These are phyloP conservation scores for Gossypium raimondii DNA, from an alignment of 345 rosid species.

Conservation along the genomic window DNA sequence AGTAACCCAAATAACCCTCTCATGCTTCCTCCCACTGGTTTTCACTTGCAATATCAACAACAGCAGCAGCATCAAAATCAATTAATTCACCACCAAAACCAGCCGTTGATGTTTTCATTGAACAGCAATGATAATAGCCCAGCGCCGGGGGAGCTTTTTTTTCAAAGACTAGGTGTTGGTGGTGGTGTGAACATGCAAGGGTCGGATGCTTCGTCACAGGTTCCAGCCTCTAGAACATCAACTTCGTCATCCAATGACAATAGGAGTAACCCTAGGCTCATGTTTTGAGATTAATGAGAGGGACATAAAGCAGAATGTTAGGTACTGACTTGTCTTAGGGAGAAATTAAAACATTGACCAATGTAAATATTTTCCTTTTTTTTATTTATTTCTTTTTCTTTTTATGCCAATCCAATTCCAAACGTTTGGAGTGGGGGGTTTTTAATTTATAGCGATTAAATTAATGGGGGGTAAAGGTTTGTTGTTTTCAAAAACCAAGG, in stretches of 20 bases:
- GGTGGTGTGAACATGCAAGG: background rate
- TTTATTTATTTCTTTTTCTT: background rate
- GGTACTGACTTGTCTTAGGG: slow-evolving; percentile 42
- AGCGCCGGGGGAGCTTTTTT: slow-evolving; percentile 18
- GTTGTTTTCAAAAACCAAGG: background rate
- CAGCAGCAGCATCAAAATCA: slow-evolving; percentile 29
- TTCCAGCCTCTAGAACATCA: slow-evolving; percentile 17
- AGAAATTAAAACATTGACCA: slow-evolving; percentile 25
- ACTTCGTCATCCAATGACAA: slow-evolving; percentile 32
- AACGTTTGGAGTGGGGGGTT: background rate
- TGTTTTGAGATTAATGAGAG: slow-evolving; percentile 42
- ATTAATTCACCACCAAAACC: slow-evolving; percentile 28
- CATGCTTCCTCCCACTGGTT: slow-evolving; percentile 19
- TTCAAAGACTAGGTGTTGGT: slow-evolving; percentile 28
- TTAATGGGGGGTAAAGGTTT: background rate
- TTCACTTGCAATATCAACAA: slow-evolving; percentile 24
- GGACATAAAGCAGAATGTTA: slow-evolving; percentile 30
- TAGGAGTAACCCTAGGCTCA: slow-evolving; percentile 28
- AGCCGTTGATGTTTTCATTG: slow-evolving; percentile 39
- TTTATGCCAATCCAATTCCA: background rate
- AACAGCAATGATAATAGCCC: slow-evolving; percentile 3
- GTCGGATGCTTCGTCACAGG: slow-evolving; percentile 14
- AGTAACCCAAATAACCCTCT: slow-evolving; percentile 13
- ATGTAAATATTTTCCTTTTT: slow-evolving; percentile 14
- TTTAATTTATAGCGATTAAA: background rate